Conservation (phyloP, 2,329 filamentous ascomycete genomes). For the Colletotrichum gigasporum region DNA sequence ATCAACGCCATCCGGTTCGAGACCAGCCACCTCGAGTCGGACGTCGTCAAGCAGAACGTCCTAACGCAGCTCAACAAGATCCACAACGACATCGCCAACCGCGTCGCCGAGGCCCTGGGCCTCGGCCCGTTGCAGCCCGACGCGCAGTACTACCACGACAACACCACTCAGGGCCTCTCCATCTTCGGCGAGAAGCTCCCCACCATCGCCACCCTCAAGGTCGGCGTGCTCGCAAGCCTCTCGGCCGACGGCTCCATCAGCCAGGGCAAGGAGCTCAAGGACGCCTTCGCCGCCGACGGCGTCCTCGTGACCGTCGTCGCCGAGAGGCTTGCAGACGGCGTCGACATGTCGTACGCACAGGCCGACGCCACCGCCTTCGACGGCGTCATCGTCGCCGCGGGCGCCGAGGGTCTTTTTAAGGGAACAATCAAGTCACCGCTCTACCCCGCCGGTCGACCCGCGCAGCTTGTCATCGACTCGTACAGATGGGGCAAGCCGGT, state of each 20-base stretch:
- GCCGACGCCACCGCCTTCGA: conserved; percentile 72
- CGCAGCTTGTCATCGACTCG: conserved; percentile 69
- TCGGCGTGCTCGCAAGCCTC: conserved; percentile 68
- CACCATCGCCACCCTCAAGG: conserved; percentile 68
- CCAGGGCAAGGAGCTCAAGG: conserved; percentile 60
- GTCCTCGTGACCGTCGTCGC: conserved; percentile 69
- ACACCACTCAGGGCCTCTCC: conserved; percentile 69
- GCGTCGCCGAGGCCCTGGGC: conserved; percentile 71
- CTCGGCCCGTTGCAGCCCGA: conserved; percentile 68
- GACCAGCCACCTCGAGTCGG: conserved; percentile 66
- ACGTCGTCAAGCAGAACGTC: conserved; percentile 70
- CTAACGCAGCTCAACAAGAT: conserved; percentile 75
- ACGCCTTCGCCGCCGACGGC: conserved; percentile 57
- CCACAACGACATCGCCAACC: conserved; percentile 71
- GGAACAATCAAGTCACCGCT: conserved; percentile 57
- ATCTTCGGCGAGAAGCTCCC: conserved; percentile 67
- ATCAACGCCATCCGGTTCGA: conserved; percentile 81
- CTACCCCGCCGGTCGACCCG: conserved; percentile 70
- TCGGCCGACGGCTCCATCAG: conserved; percentile 52
- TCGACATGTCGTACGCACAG: conserved; percentile 72
- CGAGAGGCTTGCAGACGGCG: conserved; percentile 62
- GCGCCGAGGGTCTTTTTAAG: conserved; percentile 62
- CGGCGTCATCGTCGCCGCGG: conserved; percentile 67
- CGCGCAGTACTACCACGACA: conserved; percentile 73
- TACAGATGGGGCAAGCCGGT: conserved; percentile 79